Base-by-base conservation (phyloP, 2,329 filamentous ascomycete species). In the Didymella lethalis region DNA sequence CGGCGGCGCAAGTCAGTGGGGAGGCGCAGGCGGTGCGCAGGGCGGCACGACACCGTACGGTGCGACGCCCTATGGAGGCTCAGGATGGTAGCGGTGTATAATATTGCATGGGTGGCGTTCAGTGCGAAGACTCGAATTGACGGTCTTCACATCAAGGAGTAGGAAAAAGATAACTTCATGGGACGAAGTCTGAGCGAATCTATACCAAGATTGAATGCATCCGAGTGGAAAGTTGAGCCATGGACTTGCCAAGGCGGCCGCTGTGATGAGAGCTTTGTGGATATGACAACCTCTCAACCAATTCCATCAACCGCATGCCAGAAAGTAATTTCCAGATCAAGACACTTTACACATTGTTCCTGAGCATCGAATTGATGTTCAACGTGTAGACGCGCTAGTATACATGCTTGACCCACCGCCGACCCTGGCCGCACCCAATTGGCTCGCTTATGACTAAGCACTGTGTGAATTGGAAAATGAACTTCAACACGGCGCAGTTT, bases 1-100 rank as follows among this genome's bases (percentile, higher is more conserved):
- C 44, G 71, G 82, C 78, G 69, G 70, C 25, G 81, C 85, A 61
- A 90, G 85, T 70, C 81, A 86, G 18, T 93, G 90, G 86, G 89
- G 89, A 18, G 86, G 79, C 8, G 63, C 62, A 36, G 67, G 61
- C n/a, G 64, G 54, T 47, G 64, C 57, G 12, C 67, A 65, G 31
- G 80, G 79, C 20, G 78, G 70, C 25, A 71, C 82, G 52, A 87
- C 85, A 23, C 84, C 85, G 6, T 87, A 85, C 68, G 85, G 85
- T 40, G 84, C 84, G 28, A 88, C 86, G 11, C 85, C 86, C 10
- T 89, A 89, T 69, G 86, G 86, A 40, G 72, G 62, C 52, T 32
- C 49, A 65, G 69, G 68, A 18, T 56, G 50, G 46, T 54, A 60
- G 47, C 32, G 12, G 47, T 69, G 61, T 66, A 68, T 36, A 66